Conservation (phyloP, 2,329 filamentous ascomycete species). For the Neophaeococcomyces aloes region DNA sequence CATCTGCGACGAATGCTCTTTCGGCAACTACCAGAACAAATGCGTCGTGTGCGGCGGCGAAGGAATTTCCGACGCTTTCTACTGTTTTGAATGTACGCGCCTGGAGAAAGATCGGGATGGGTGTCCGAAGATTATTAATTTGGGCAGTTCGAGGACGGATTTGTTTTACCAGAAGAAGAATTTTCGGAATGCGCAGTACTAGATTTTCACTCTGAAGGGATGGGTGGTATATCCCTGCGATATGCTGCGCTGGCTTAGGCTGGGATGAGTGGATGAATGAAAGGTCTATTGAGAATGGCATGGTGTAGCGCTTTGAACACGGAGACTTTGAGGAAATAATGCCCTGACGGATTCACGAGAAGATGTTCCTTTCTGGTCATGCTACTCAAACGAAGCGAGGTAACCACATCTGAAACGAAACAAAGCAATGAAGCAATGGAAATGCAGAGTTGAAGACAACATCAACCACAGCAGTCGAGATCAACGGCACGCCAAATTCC, state of each 20-base stretch:
- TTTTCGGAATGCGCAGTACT: slow-evolving; percentile 47
- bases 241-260: not conserved
- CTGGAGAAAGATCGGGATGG: slow-evolving; percentile 95
- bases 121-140: slow-evolving; percentile 98
- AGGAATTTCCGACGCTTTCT: slow-evolving; percentile 96
- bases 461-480: too few species aligned
- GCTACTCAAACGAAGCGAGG: too few species aligned
- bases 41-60: slow-evolving; percentile 98
- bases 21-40: slow-evolving; percentile 99
- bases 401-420: too few species aligned
- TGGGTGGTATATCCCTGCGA: not conserved
- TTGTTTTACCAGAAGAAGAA: slow-evolving; percentile 68
- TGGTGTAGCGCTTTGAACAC: too few species aligned
- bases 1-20: slow-evolving; percentile 98
- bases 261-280: not conserved
- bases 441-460: too few species aligned
- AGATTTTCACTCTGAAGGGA: too few species aligned
- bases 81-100: slow-evolving; percentile 97
- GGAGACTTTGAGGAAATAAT: too few species aligned
- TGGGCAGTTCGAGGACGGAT: slow-evolving; percentile 92
- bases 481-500: too few species aligned
- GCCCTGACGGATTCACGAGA: too few species aligned
- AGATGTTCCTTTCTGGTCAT: too few species aligned
- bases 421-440: too few species aligned
- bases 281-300: too few species aligned